Evolutionary conservation across 495 filamentous ascomycete species (phyloP).

Genomic region (Oidiodendron maius): DNA sequence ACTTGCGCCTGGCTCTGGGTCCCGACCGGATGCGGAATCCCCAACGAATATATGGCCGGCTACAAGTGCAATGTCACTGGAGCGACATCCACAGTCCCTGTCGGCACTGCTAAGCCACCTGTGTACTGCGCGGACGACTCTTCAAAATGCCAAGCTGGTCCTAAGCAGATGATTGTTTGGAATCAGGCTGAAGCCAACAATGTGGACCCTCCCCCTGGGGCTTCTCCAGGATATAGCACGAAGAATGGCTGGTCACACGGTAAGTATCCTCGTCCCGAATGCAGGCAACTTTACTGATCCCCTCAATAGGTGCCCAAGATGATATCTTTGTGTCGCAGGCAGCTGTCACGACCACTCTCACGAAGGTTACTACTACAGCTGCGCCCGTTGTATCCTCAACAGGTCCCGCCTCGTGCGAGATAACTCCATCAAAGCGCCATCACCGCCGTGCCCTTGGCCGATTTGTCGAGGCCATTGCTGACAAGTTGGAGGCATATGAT

Average conservation of each 20-base stretch:
- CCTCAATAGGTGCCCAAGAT: conserved; percentile 35
- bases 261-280: too few relatives aligned
- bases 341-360: background rate
- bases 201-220: conserved; percentile 21
- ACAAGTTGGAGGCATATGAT: too few relatives aligned
- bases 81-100: conserved; percentile 30
- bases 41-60: conserved; percentile 43
- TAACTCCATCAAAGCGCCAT: too few relatives aligned
- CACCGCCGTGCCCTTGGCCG: too few relatives aligned
- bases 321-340: conserved; percentile 32
- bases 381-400: too few relatives aligned
- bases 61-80: conserved; percentile 47
- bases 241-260: conserved; percentile 7
- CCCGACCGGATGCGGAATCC: conserved; percentile 36
- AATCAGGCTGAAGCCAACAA: conserved; percentile 39
- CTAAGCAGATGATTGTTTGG: conserved; percentile 51
- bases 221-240: conserved; percentile 32
- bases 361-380: too few relatives aligned
- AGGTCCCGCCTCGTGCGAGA: too few relatives aligned
- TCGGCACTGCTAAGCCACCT: conserved; percentile 35
- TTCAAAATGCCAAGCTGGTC: conserved; percentile 40
- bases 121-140: conserved; percentile 36
- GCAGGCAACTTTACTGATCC: conserved; percentile 15
- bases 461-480: too few relatives aligned
- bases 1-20: conserved; percentile 54